Base-by-base conservation (phyloP, 441 rosid species). In the Croton setiger region DNA sequence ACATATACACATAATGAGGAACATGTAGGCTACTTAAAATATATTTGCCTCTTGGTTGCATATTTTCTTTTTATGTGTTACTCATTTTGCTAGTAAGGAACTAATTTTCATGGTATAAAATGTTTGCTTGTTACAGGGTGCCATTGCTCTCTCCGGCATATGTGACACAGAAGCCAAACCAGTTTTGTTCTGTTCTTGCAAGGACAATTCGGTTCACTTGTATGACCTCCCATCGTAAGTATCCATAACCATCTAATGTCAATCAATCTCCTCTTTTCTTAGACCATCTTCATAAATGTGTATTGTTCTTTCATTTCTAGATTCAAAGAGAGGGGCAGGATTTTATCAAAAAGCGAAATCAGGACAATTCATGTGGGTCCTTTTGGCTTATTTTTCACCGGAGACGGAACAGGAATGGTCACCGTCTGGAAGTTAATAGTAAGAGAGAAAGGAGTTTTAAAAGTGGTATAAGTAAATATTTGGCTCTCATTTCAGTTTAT, bases 221-320 rank as follows among this genome's bases (percentile, higher is more conserved):
- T 93, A 87, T 43, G 97, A 89, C 84, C 76, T 92, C 37, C 96
- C 98, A 63, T 85, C 94, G 96, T 89, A 76, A 89, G 97, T 79
- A 73, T 67, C 18, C 36, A 8, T 47, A 7, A 17, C 13, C 4
- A 18, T 15, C 10, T 14, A 37, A 13, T 61, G 41, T 31, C 17
- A 0, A 23, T 14, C 31, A 31, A 27, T 13, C 7, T 33, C 13
- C 17, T 57, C 5, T 48, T 47, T 47, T 14, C 21, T 20, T 36
- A 4, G 7, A 15, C 17, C 9, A 2, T 6, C 58, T 21, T 52
- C n/a, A 10, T 2, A 60, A 67, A 35, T 41, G 39, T 68, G 41
- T 43, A 23, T 44, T n/a, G n/a, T 0, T 4, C n/a, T 57, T 56
- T 18, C 11, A 12, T 56, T 37, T 23, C 37, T 71, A 91, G 97